Conservation (phyloP, 345 rosid species). For the Hevea brasiliensis region DNA sequence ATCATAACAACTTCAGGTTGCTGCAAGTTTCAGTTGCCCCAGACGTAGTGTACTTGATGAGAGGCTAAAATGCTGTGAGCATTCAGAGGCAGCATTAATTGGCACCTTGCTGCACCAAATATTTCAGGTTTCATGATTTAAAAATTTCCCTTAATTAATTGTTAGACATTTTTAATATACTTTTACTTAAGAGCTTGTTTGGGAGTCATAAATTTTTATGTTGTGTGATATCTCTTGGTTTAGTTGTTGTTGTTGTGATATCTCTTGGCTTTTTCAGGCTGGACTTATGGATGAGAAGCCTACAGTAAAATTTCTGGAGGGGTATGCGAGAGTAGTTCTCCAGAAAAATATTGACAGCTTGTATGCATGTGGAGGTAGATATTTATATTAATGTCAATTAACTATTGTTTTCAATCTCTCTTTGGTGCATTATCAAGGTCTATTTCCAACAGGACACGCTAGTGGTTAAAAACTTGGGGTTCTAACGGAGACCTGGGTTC, state of each 20-base stretch:
- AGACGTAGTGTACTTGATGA: conserved; percentile 90
- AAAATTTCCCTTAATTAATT: neutral
- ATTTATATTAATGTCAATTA: conserved; percentile 14
- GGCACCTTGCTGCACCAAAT: conserved; percentile 95
- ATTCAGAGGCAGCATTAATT: conserved; percentile 71
- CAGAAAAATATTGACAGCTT: conserved; percentile 78
- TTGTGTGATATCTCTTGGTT: conserved; percentile 19
- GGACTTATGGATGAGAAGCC: conserved; percentile 70
- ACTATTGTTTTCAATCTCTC: conserved; percentile 9
- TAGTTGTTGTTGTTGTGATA: conserved; percentile 9
- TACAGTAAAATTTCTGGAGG: conserved; percentile 59
- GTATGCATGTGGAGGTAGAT: conserved; percentile 89
- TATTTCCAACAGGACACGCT: neutral
- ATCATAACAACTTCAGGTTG: conserved; percentile 53
- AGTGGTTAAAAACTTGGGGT: neutral
- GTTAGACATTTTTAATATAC: neutral
- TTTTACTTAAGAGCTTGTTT: conserved; percentile 15
- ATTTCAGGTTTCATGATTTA: conserved; percentile 65
- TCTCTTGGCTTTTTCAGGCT: conserved; percentile 52
- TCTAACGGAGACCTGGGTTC: neutral
- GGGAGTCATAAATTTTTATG: conserved; percentile 8
- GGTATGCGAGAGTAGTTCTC: conserved; percentile 60
- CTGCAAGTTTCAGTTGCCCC: conserved; percentile 80
- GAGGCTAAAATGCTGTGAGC: conserved; percentile 74
- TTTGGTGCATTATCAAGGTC: conserved; percentile 3